Evolutionary conservation across 2,329 filamentous ascomycete genomes (phyloP).

Genomic region (Aureobasidium sp.): DNA sequence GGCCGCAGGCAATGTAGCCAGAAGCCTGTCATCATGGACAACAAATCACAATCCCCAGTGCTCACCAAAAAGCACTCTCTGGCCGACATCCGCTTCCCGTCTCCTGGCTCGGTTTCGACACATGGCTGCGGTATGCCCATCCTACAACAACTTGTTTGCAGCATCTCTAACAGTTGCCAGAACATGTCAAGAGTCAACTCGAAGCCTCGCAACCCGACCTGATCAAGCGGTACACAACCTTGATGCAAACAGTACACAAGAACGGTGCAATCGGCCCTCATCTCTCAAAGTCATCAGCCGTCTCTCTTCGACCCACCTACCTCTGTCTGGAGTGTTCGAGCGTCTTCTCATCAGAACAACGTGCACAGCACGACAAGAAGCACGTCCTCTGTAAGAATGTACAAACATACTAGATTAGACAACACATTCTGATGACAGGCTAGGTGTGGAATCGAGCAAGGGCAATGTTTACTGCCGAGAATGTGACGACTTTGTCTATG

Average conservation of each 20-base stretch:
- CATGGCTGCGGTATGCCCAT: constrained; percentile 34
- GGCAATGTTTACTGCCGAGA: constrained; percentile 72
- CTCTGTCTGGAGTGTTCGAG: constrained; percentile 65
- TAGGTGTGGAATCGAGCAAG: constrained; percentile 69
- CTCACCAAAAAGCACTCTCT: constrained; percentile 26
- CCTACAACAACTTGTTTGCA: constrained; percentile 42
- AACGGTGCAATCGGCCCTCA: constrained; percentile 57
- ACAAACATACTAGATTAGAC: background rate
- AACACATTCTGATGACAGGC: background rate
- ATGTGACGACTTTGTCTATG: constrained; percentile 76
- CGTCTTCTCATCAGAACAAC: constrained; percentile 58
- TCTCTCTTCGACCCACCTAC: constrained; percentile 36
- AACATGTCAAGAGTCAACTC: constrained; percentile 63
- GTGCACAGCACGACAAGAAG: constrained; percentile 58
- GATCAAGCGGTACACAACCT: constrained; percentile 62
- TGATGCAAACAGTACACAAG: constrained; percentile 64
- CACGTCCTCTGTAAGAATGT: constrained; percentile 60
- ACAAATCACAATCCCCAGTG: constrained; percentile 29
- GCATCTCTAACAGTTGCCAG: constrained; percentile 51
- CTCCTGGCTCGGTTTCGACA: constrained; percentile 2
- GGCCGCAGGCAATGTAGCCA: background rate
- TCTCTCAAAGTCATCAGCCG: constrained; percentile 45
- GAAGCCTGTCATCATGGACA: background rate
- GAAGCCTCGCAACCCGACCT: constrained; percentile 61
- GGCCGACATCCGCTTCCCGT: constrained; percentile 12